These are phyloP conservation scores for Diaporthe sp. DNA, from an alignment of 2,329 filamentous ascomycete genomes.

Conservation along the genomic window DNA sequence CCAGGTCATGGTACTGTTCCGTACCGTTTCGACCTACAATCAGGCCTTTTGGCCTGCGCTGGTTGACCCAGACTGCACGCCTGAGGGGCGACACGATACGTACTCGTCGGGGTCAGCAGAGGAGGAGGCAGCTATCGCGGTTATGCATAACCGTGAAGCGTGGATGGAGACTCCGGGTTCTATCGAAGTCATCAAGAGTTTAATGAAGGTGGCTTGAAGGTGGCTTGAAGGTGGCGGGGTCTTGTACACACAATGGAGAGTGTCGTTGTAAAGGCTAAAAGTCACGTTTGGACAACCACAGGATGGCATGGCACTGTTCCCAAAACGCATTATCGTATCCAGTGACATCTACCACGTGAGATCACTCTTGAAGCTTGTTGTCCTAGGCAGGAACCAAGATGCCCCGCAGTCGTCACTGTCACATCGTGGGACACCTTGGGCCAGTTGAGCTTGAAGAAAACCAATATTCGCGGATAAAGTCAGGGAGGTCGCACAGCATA, in stretches of 20 bases:
- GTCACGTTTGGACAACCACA: too few relatives aligned
- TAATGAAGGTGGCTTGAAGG: neutral
- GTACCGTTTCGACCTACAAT: neutral
- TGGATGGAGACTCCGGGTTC: neutral
- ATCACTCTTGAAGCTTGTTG: too few relatives aligned
- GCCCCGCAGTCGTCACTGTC: too few relatives aligned
- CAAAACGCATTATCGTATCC: too few relatives aligned
- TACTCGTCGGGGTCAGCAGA: neutral
- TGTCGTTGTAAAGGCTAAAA: too few relatives aligned
- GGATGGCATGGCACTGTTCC: too few relatives aligned
- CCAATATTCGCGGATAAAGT: conserved; percentile 8
- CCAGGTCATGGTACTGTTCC: neutral
- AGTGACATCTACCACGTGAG: too few relatives aligned
- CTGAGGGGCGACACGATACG: neutral
- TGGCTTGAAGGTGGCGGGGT: too few relatives aligned
- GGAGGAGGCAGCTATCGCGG: neutral
- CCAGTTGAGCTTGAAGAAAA: too few relatives aligned
- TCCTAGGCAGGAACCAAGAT: too few relatives aligned
- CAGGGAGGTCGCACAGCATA: neutral
- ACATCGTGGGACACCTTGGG: too few relatives aligned
- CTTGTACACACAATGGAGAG: too few relatives aligned
- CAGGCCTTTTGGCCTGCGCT: neutral
- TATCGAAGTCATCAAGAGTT: neutral
- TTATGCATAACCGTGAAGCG: neutral
- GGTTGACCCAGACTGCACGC: neutral